Percentiles rank a stretch among this genome's conserved stretches.
These are phyloP conservation scores for Fusarium sp. DNA, from an alignment of 2,329 filamentous ascomycete species.

Conservation along the genomic window DNA sequence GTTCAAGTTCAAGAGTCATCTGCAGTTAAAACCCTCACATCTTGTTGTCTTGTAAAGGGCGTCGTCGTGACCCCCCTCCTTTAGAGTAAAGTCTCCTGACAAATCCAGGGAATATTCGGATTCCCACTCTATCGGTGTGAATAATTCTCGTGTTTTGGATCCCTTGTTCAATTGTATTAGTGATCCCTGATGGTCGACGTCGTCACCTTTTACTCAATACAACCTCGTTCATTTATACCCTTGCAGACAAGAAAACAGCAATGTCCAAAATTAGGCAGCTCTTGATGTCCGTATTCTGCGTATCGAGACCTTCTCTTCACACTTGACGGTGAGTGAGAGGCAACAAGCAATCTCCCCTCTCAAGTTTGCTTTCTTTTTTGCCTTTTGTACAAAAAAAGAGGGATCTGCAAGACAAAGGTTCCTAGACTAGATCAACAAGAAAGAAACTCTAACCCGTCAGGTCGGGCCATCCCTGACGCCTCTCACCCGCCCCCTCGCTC, in stretches of 20 bases:
- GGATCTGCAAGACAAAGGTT: constrained; percentile 32
- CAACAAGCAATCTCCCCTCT: neutral
- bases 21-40: constrained; percentile 4
- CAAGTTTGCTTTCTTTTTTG: neutral
- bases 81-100: constrained; percentile 4
- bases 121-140: neutral
- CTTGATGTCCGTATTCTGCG: constrained; percentile 7
- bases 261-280: constrained; percentile 35
- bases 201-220: constrained; percentile 13
- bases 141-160: constrained; percentile 4
- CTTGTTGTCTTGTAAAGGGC: constrained; percentile 35
- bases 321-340: neutral
- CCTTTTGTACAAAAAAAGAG: neutral
- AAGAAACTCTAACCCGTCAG: constrained; percentile 32
- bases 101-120: constrained; percentile 20
- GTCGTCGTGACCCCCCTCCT: constrained; percentile 24
- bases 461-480: constrained; percentile 18
- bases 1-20: constrained; percentile 4
- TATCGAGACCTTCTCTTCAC: neutral
- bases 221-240: constrained; percentile 11
- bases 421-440: constrained; percentile 24
- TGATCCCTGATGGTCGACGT: constrained; percentile 26
- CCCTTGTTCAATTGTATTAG: neutral
- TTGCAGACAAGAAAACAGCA: neutral
- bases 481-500: constrained; percentile 1